These are phyloP conservation scores for Hanseniaspora guilliermondii DNA, from an alignment of 805 yeast genomes.

Conservation along the genomic window DNA sequence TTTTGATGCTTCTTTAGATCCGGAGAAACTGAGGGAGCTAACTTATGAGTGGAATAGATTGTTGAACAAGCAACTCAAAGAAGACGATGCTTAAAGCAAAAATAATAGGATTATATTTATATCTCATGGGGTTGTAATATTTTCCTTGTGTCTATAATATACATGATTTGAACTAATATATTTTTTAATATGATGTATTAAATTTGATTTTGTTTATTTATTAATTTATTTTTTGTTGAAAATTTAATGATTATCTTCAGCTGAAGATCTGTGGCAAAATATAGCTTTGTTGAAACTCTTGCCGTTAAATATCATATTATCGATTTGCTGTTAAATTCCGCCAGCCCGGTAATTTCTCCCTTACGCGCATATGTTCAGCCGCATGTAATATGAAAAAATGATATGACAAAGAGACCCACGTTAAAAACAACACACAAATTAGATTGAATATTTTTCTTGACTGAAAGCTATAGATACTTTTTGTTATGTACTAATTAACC, in stretches of 20 bases:
- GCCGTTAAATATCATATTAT: background rate
- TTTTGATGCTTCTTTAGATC: slow-evolving; percentile 66
- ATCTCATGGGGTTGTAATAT: background rate
- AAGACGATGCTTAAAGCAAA: slow-evolving; percentile 12
- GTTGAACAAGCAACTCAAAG: slow-evolving; percentile 22
- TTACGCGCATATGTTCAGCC: background rate
- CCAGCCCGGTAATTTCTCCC: background rate
- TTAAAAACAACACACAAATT: too few relatives aligned
- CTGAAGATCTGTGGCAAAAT: too few relatives aligned
- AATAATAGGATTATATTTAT: background rate
- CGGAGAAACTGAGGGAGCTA: slow-evolving; percentile 56
- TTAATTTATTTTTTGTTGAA: too few relatives aligned
- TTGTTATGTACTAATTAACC: too few relatives aligned
- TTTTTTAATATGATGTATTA: too few relatives aligned
- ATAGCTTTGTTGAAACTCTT: background rate
- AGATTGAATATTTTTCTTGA: too few relatives aligned
- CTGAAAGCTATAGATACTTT: too few relatives aligned
- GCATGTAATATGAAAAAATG: background rate
- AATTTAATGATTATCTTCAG: too few relatives aligned
- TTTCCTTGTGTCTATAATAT: too few relatives aligned
- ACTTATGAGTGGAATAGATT: slow-evolving; percentile 47
- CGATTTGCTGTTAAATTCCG: background rate
- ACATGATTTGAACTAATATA: too few relatives aligned
- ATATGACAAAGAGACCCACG: background rate
- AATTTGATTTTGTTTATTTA: too few relatives aligned